Evolutionary conservation across 495 filamentous ascomycete species (phyloP).

Genomic region (Neurospora sp.): DNA sequence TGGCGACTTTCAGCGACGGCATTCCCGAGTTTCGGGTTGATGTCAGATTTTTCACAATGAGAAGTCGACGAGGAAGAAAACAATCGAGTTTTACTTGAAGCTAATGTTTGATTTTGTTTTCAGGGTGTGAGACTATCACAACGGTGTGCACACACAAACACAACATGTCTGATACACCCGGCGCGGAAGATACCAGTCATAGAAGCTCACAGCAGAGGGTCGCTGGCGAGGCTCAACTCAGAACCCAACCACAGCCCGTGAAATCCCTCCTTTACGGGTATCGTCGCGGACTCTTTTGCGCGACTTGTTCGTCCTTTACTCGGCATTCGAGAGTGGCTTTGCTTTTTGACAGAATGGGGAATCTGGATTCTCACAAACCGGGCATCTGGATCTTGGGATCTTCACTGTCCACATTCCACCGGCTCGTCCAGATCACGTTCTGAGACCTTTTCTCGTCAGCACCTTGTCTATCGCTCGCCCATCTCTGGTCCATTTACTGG

Average conservation of each 20-base stretch:
- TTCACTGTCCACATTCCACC: background rate
- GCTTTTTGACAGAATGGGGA: background rate
- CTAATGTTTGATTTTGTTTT: background rate
- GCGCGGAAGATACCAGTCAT: background rate
- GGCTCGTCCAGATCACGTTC: background rate
- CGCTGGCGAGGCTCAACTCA: background rate
- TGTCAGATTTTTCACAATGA: background rate
- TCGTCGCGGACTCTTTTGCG: background rate
- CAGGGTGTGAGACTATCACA: background rate
- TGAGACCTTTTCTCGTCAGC: background rate
- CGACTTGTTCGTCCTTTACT: background rate
- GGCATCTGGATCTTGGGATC: background rate
- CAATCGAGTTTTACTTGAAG: background rate
- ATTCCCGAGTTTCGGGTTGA: background rate
- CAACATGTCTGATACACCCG: background rate
- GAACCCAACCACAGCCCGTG: background rate
- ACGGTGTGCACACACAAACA: background rate
- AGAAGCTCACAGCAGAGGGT: background rate
- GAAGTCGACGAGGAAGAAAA: background rate
- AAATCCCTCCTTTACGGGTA: background rate
- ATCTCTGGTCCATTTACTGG: conserved; percentile 2
- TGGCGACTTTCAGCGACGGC: background rate
- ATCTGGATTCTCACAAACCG: background rate
- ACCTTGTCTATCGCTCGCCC: background rate
- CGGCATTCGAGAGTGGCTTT: background rate